Conservation (phyloP, 805 yeast genomes). For the Candida broadrunensis region DNA sequence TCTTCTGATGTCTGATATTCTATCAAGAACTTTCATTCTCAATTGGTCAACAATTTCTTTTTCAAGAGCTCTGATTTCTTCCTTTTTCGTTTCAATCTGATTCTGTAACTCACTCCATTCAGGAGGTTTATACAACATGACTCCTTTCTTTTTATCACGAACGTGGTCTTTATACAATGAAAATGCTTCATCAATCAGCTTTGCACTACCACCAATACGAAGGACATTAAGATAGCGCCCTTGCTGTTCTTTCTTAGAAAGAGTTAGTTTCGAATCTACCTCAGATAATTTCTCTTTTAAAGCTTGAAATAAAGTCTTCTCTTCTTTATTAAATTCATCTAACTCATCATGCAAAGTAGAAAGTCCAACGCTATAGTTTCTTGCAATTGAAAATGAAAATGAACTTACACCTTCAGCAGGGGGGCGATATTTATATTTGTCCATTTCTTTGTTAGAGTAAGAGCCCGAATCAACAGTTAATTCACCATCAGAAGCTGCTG, state of each 20-base stretch:
- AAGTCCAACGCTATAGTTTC: conserved; percentile 29
- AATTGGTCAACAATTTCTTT: conserved; percentile 47
- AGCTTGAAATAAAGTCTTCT: conserved; percentile 17
- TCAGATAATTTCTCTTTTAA: conserved; percentile 15
- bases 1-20: conserved; percentile 46
- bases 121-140: conserved; percentile 43
- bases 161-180: conserved; percentile 18
- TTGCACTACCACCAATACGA: conserved; percentile 42
- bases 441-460: conserved; percentile 14
- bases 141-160: conserved; percentile 36
- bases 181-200: conserved; percentile 18
- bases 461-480: conserved; percentile 11
- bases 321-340: conserved; percentile 20
- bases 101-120: conserved; percentile 57
- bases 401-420: conserved; percentile 6
- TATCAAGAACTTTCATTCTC: conserved; percentile 41
- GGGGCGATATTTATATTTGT: conserved; percentile 15
- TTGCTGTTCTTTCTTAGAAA: conserved; percentile 25
- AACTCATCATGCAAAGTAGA: conserved; percentile 30
- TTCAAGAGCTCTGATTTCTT: conserved; percentile 56
- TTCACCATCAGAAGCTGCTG: conserved; percentile 5
- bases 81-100: conserved; percentile 41
- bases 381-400: conserved; percentile 30
- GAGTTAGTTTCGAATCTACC: conserved; percentile 27
- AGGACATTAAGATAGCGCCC: conserved; percentile 42